Conservation (phyloP, 1,284 basidiomycete species). For the Termitomyces sp. region DNA sequence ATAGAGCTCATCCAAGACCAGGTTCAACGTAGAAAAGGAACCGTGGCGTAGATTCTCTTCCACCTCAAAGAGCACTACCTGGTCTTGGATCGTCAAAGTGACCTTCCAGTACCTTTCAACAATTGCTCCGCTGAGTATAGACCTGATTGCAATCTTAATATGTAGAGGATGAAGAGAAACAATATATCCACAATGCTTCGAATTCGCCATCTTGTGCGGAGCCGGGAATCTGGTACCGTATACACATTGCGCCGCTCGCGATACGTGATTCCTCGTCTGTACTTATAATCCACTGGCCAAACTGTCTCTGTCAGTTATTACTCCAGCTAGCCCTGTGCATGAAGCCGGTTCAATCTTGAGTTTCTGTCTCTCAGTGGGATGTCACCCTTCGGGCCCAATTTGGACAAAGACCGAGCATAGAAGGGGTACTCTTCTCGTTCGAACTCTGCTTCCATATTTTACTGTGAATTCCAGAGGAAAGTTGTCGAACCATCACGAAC, state of each 20-base stretch:
- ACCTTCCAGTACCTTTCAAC: constrained; percentile 24
- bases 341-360: too few species aligned
- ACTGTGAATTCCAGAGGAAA: too few species aligned
- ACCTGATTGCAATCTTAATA: neutral
- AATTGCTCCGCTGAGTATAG: constrained; percentile 22
- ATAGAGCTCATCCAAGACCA: too few species aligned
- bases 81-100: constrained; percentile 23
- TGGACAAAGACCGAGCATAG: too few species aligned
- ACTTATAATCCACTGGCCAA: neutral
- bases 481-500: too few species aligned
- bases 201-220: neutral
- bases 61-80: constrained; percentile 25
- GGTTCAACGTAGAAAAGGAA: too few species aligned
- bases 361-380: too few species aligned
- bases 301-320: neutral
- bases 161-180: neutral
- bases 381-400: too few species aligned
- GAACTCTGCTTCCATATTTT: too few species aligned
- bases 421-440: too few species aligned
- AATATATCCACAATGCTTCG: neutral
- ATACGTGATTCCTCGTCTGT: neutral
- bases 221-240: too few species aligned
- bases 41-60: constrained; percentile 30
- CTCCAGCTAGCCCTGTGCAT: too few species aligned
- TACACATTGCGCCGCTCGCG: neutral